phyloP scores from a whole-genome alignment of 2,329 filamentous ascomycete genomes.

The Curvularia sp. region DNA sequence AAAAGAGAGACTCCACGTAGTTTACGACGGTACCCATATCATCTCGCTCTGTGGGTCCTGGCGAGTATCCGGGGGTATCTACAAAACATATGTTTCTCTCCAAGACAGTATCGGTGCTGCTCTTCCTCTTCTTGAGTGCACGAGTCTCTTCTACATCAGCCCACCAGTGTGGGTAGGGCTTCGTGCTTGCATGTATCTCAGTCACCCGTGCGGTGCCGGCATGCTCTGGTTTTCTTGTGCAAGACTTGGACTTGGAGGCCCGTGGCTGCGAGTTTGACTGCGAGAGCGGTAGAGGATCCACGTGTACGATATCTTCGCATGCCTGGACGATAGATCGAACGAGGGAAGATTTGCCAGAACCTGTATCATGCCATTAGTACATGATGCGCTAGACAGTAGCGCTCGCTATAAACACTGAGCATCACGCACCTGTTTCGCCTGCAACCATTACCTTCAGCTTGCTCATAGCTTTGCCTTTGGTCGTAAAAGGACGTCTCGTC shows the following conservation, averaged over 20 bases:
- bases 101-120: slow-evolving; percentile 76
- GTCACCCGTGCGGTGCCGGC: slow-evolving; percentile 41
- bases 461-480: slow-evolving; percentile 82
- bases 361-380: slow-evolving; percentile 56
- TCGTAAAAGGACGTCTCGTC: slow-evolving; percentile 85
- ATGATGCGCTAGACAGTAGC: background rate
- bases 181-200: slow-evolving; percentile 57
- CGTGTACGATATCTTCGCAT: slow-evolving; percentile 92
- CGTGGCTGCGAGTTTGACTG: slow-evolving; percentile 36
- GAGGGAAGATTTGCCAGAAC: slow-evolving; percentile 86
- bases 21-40: slow-evolving; percentile 56
- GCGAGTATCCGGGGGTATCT: slow-evolving; percentile 74
- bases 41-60: slow-evolving; percentile 50
- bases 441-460: slow-evolving; percentile 88
- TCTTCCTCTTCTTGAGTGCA: slow-evolving; percentile 66
- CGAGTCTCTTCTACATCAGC: slow-evolving; percentile 74
- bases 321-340: slow-evolving; percentile 86
- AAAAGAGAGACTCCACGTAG: slow-evolving; percentile 76
- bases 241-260: slow-evolving; percentile 36
- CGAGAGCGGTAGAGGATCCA: slow-evolving; percentile 68
- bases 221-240: slow-evolving; percentile 33
- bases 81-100: slow-evolving; percentile 95
- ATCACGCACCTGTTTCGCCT: slow-evolving; percentile 71
- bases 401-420: background rate
- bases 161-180: slow-evolving; percentile 87